phyloP scores from a whole-genome alignment of 768 basidiomycete genomes.

The Pleurotus cornucopiae region DNA sequence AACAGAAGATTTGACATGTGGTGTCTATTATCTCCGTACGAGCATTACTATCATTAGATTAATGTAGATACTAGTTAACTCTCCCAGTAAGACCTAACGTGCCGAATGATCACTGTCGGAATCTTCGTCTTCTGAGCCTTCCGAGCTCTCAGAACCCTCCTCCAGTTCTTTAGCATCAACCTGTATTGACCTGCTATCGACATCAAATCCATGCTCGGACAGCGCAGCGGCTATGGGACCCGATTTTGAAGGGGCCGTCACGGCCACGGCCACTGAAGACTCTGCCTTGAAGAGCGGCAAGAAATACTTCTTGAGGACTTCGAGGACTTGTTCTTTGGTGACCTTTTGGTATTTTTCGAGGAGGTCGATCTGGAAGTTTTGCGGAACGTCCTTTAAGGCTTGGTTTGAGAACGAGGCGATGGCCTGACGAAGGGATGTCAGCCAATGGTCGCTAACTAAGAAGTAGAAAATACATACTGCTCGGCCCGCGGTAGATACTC shows the following conservation, averaged over 20 bases:
- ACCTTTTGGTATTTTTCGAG: conserved; percentile 78
- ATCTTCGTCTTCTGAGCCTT: conserved; percentile 29
- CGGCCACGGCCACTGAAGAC: conserved; percentile 75
- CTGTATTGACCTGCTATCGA: conserved; percentile 68
- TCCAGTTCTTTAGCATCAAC: conserved; percentile 51
- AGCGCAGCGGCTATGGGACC: conserved; percentile 68
- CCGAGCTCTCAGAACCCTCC: conserved; percentile 23
- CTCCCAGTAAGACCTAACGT: background rate
- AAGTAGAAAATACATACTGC: conserved; percentile 54
- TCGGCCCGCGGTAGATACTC: conserved; percentile 80
- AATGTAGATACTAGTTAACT: conserved; percentile 7
- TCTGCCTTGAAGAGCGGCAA: conserved; percentile 79
- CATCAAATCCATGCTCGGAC: conserved; percentile 65
- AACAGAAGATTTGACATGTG: background rate
- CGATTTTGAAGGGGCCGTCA: conserved; percentile 78
- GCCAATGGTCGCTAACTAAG: conserved; percentile 4
- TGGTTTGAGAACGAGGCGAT: conserved; percentile 84
- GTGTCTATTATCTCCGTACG: background rate
- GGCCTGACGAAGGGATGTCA: conserved; percentile 43
- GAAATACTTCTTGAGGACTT: conserved; percentile 67
- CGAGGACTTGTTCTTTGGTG: conserved; percentile 72
- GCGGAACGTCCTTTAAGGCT: conserved; percentile 79
- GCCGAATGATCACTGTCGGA: conserved; percentile 27
- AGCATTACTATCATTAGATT: conserved; percentile 9
- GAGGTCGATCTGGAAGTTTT: conserved; percentile 70